Base-by-base conservation (phyloP, 768 basidiomycete species). In the Lanmaoa rubissima region DNA sequence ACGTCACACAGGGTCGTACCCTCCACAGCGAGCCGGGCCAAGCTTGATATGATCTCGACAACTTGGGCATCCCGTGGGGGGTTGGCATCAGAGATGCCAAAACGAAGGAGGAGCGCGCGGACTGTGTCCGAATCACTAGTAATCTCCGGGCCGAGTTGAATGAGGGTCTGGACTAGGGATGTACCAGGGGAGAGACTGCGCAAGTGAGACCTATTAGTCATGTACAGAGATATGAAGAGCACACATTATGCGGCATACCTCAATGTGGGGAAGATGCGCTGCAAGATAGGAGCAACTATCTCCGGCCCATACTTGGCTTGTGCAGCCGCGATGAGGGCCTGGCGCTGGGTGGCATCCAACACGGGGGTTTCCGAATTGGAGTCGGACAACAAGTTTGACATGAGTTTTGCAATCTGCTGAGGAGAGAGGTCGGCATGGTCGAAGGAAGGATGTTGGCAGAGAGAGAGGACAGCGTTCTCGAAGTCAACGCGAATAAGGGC, bases 281-380 rank as follows among this genome's bases (percentile, higher is more conserved):
- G 86, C 39, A 94, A 74, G 51, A 92, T 85, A 51, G 92, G 88
- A 26, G 79, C 77, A 35, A 90, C 78, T 36, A 85, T 82, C 57
- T 94, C 92, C 21, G 82, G 80, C 28, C 91, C 92, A 67, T 89
- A 88, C 75, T 92, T 93, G 52, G 84, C 79, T 69, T 90, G 88
- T 26, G 84, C 83, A 48, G 92, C 86, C 13, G 81, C 75, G 44
- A 94, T 83, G 47, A 94, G 78, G 34, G 85, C 84, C 65, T 91
- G 86, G 19, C 90, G 82, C 70, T 93, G 91, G 8, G 79, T 72
- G 28, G 81, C 76, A 66, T 92, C 91, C 58, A 94, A 73, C 35
- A 87, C 74, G 47, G 90, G 87, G 21, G 83, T 73, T 61, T 93
- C 92, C 42, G 78, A 71, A n/a, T 82, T 79, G 4, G 82, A 74